Percentiles rank a stretch among this genome's conserved stretches.
Evolutionary conservation across 2,329 filamentous ascomycete species (phyloP).

Genomic region (Paramyrothecium sp.): DNA sequence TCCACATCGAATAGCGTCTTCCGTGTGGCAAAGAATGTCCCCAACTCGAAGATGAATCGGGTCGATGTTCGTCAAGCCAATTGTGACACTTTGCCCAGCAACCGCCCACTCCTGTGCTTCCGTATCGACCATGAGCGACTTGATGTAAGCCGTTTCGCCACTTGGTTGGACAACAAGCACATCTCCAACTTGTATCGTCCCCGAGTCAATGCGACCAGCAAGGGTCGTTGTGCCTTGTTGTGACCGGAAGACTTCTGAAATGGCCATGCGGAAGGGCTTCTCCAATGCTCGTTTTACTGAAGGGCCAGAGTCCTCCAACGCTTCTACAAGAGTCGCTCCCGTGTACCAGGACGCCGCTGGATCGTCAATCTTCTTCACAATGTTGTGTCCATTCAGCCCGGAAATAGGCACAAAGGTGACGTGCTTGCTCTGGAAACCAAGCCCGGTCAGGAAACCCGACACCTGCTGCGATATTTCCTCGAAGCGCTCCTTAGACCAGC

Average conservation of each 20-base stretch:
- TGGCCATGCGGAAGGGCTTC: slow-evolving; percentile 81
- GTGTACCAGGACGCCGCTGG: slow-evolving; percentile 72
- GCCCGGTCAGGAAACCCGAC: slow-evolving; percentile 74
- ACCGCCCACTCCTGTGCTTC: slow-evolving; percentile 83
- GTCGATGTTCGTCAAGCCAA: slow-evolving; percentile 86
- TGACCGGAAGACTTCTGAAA: slow-evolving; percentile 83
- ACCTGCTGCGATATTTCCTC: slow-evolving; percentile 83
- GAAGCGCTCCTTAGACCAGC: slow-evolving; percentile 81
- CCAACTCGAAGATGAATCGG: slow-evolving; percentile 77
- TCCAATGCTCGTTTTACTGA: slow-evolving; percentile 63
- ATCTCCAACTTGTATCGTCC: slow-evolving; percentile 82
- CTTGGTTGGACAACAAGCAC: slow-evolving; percentile 76
- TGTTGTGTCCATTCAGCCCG: slow-evolving; percentile 85
- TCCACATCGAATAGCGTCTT: slow-evolving; percentile 66
- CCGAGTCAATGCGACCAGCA: slow-evolving; percentile 81
- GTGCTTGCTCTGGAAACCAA: slow-evolving; percentile 79
- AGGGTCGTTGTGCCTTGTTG: slow-evolving; percentile 80
- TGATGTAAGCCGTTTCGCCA: slow-evolving; percentile 76
- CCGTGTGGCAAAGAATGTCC: slow-evolving; percentile 78
- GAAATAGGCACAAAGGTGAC: slow-evolving; percentile 88
- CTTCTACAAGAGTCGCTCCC: slow-evolving; percentile 76
- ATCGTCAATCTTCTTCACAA: slow-evolving; percentile 59
- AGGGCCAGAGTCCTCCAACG: slow-evolving; percentile 80
- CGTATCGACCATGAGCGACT: slow-evolving; percentile 74
- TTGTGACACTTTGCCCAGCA: slow-evolving; percentile 80